A percentile compares a stretch with the other conserved stretches of the same genome.
phyloP scores from a whole-genome alignment of 140 eudicot species.

The Flaveria floridana region DNA sequence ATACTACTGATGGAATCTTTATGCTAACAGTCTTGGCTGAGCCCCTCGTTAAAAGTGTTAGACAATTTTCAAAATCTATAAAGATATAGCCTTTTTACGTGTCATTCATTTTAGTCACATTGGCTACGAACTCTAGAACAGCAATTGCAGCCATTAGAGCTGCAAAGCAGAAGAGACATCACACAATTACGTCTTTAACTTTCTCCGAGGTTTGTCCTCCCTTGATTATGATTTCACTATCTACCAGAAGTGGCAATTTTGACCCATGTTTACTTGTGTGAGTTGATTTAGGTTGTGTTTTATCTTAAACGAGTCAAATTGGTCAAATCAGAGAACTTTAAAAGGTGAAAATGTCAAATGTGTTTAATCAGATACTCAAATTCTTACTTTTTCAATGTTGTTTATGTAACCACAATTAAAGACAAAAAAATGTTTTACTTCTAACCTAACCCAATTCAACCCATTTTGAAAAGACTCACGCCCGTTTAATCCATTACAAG shows the following conservation, averaged over 20 bases:
- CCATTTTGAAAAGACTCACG: not conserved
- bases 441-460: not conserved
- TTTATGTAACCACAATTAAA: not conserved
- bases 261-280: not conserved
- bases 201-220: constrained; percentile 28
- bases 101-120: constrained; percentile 29
- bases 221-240: not conserved
- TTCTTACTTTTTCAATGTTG: not conserved
- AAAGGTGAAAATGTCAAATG: not conserved
- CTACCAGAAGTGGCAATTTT: not conserved
- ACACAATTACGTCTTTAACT: constrained; percentile 31
- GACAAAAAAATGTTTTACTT: not conserved
- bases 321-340: not conserved
- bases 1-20: constrained; percentile 27
- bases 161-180: constrained; percentile 28
- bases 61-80: constrained; percentile 26
- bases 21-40: constrained; percentile 31
- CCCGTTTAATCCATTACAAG: not conserved
- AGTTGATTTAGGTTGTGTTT: not conserved
- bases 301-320: not conserved
- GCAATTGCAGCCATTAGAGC: constrained; percentile 36
- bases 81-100: constrained; percentile 32
- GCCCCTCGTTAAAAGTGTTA: constrained; percentile 30
- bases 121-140: constrained; percentile 40
- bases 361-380: no score